Conservation (phyloP, 495 filamentous ascomycete genomes). For the Cenococcum geophilum region DNA sequence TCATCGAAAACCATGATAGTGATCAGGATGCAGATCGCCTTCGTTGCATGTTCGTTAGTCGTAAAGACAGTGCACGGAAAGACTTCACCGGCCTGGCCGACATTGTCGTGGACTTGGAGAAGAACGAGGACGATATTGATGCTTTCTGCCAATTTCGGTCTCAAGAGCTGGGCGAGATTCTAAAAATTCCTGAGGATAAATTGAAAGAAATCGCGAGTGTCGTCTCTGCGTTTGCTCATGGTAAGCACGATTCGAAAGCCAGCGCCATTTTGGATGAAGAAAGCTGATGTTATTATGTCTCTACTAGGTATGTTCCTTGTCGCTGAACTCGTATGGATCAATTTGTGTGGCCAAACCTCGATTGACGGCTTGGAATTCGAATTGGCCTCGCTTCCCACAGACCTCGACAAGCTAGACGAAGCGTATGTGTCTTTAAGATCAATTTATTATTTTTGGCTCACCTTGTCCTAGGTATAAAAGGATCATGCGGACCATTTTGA, state of each 20-base stretch:
- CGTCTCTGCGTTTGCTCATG: background rate
- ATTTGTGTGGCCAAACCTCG: background rate
- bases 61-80: background rate
- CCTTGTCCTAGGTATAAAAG: background rate
- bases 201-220: background rate
- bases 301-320: background rate
- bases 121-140: background rate
- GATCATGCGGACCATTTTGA: background rate
- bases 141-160: background rate
- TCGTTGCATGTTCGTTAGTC: slow-evolving; percentile 40
- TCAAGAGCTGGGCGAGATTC: background rate
- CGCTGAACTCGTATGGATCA: background rate
- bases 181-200: background rate
- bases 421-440: background rate
- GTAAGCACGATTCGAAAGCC: background rate
- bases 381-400: background rate
- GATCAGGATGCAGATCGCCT: slow-evolving; percentile 13
- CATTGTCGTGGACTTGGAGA: background rate
- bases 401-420: background rate
- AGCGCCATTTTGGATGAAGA: background rate
- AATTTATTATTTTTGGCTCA: background rate
- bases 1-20: slow-evolving; percentile 31
- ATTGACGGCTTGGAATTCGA: background rate
- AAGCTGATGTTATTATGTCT: background rate
- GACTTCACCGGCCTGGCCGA: background rate